These are phyloP conservation scores for Neonectria hederae DNA, from an alignment of 2,329 filamentous ascomycete genomes.

Conservation along the genomic window DNA sequence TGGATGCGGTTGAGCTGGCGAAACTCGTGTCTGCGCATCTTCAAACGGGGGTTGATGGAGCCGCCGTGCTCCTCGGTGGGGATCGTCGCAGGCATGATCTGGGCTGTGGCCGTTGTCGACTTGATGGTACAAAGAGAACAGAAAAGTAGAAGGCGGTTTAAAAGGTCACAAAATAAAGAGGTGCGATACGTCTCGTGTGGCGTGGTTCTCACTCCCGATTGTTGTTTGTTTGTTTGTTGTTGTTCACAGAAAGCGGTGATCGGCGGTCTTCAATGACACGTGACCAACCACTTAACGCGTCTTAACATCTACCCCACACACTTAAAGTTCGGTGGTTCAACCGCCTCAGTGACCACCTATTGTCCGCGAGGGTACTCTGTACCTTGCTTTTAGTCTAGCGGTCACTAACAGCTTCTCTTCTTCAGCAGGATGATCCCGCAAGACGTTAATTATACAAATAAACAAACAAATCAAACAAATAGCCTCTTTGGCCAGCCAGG, in stretches of 20 bases:
- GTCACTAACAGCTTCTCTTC: too few species aligned
- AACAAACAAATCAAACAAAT: too few species aligned
- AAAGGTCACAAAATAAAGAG: neutral
- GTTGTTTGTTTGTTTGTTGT: neutral
- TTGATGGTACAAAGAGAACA: neutral
- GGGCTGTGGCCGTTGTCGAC: neutral
- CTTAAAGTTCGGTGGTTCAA: too few species aligned
- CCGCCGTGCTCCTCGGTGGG: neutral
- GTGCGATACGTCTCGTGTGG: neutral
- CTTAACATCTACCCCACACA: neutral
- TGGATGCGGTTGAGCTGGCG: neutral
- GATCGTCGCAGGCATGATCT: neutral
- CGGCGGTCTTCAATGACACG: neutral
- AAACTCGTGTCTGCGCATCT: neutral
- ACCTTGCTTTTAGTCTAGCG: too few species aligned
- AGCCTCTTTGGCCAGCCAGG: too few species aligned
- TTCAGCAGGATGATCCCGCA: too few species aligned
- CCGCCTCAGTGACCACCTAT: too few species aligned
- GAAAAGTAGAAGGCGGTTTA: neutral
- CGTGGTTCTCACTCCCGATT: neutral
- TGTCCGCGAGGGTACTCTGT: too few species aligned
- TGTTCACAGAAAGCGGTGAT: neutral
- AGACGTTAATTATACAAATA: too few species aligned
- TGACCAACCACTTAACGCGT: neutral
- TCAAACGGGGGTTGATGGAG: neutral